Conservation (phyloP, 176 grass and related monocot genomes). For the Alopecurus myosuroides region DNA sequence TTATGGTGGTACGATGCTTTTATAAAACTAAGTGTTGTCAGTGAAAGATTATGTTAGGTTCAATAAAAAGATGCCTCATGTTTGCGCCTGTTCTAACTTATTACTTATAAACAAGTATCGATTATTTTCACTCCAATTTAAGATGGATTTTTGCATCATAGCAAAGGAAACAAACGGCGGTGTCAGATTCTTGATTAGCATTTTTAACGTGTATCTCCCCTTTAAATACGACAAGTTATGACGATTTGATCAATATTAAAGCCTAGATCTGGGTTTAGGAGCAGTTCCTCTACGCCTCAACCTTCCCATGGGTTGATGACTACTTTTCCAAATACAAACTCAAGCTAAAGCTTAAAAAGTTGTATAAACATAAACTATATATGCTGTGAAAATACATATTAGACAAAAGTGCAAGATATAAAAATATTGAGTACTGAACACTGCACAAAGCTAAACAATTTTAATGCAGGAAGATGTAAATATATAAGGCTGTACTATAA, state of each 20-base stretch:
- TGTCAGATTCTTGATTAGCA: background rate
- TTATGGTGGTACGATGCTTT: background rate
- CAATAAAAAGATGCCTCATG: background rate
- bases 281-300: background rate
- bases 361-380: background rate
- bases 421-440: slow-evolving; percentile 11
- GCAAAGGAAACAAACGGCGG: background rate
- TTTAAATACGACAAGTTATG: background rate
- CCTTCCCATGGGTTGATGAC: background rate
- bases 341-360: background rate
- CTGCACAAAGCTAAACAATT: slow-evolving; percentile 16
- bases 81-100: background rate
- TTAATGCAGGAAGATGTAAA: background rate
- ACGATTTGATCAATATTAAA: background rate
- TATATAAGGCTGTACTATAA: slow-evolving; percentile 19
- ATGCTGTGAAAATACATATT: background rate
- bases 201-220: background rate
- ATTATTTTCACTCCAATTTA: background rate
- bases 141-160: background rate
- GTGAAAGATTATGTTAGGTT: background rate
- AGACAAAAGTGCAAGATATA: background rate
- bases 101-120: background rate
- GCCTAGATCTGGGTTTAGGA: background rate
- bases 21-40: background rate
- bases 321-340: background rate